Evolutionary conservation across 345 rosid species (phyloP), one percentile per base, ranked within the genome.

Genomic region (Brassica incana): DNA sequence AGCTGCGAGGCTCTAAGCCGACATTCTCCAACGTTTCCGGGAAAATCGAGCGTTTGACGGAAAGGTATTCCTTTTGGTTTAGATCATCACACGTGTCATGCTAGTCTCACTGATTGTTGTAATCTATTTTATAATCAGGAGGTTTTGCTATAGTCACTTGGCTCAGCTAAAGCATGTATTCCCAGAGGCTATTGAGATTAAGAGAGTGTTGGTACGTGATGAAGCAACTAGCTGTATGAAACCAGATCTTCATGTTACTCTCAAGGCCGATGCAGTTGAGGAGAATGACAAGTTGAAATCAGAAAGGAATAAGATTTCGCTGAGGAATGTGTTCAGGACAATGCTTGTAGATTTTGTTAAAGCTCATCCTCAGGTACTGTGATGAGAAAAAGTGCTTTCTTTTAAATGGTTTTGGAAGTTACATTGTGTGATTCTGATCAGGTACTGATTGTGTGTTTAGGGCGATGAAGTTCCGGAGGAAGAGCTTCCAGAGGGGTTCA

Each of bases 381-480:
- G 8, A 76, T 40, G 0, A 9, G 8, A n/a, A 18, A 4, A 3
- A 35, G n/a, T 62, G 5, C 2, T 10, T 25, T 9, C 50, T 30
- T 25, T 48, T 2, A 67, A 4, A 33, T 33, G 36, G 36, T 33
- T 33, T 33, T 33, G 36, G 36, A 33, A 5, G 36, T 33, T 70
- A 1, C 25, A 5, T 45, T 15, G 59, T 70, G 30, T 81, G 43
- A 15, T 33, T 27, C 25, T 8, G 2, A 45, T 10, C 18, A n/a
- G 3, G 3, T 65, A n/a, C 50, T 81, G 7, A 70, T 52, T 29
- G 8, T 72, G 65, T 36, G 40, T 33, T 65, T 84, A 93, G 98
- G 92, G 85, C 63, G 97, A 84, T 74, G 94, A 90, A 54, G 79
- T 96, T 83, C 99, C 97, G 0, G 89, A 87, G 74, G 95, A 83